phyloP scores from a whole-genome alignment of 2,329 filamentous ascomycete genomes.

The Chaetomium strumarium region DNA sequence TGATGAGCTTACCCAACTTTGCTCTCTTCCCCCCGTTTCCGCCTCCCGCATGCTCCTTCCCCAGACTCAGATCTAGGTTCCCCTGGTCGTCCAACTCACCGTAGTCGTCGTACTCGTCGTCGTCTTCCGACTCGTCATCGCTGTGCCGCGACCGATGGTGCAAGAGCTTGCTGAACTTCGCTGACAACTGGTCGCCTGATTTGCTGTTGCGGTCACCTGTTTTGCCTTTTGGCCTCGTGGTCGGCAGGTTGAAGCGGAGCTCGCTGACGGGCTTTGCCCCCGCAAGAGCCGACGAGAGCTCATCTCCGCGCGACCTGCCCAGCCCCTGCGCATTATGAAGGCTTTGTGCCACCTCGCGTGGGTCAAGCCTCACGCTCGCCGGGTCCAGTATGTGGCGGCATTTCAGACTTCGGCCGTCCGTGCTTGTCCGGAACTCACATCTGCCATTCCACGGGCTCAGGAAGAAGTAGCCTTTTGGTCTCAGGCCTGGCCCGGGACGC shows the following conservation, averaged over 20 bases:
- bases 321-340: constrained; percentile 29
- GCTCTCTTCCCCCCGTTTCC: constrained; percentile 79
- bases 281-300: constrained; percentile 28
- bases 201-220: constrained; percentile 33
- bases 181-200: constrained; percentile 38
- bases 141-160: constrained; percentile 26
- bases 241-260: constrained; percentile 80
- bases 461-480: constrained; percentile 67
- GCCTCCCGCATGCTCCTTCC: constrained; percentile 77
- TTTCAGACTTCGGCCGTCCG: constrained; percentile 66
- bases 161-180: constrained; percentile 39
- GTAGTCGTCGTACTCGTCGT: constrained; percentile 17
- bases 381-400: constrained; percentile 66
- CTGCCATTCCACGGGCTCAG: constrained; percentile 78
- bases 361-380: constrained; percentile 36
- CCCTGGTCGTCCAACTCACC: constrained; percentile 39
- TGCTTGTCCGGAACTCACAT: constrained; percentile 78
- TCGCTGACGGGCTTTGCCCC: constrained; percentile 61
- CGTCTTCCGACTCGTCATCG: constrained; percentile 28
- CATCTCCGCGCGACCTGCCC: constrained; percentile 25
- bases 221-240: neutral
- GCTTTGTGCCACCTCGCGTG: constrained; percentile 36
- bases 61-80: constrained; percentile 65
- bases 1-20: constrained; percentile 88
- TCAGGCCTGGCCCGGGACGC: constrained; percentile 42